These are phyloP conservation scores for Cucumis hystrix DNA, from an alignment of 306 rosid genomes.

Conservation along the genomic window DNA sequence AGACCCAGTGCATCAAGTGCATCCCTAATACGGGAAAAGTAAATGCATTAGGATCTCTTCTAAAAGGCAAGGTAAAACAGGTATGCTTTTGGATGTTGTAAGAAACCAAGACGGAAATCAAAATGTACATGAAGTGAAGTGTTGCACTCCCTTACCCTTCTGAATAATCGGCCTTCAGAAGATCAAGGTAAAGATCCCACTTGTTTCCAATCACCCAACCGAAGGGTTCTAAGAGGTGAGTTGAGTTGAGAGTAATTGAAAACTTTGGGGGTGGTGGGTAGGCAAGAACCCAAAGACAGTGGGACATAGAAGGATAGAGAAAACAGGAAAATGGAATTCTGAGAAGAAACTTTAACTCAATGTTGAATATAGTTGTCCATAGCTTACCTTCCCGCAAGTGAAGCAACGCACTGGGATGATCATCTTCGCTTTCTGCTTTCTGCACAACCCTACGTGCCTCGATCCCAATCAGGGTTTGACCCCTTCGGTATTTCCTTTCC, in stretches of 20 bases:
- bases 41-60: neutral
- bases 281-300: neutral
- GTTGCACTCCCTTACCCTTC: constrained; percentile 50
- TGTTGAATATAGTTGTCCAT: neutral
- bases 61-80: too few relatives aligned
- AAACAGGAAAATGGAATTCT: neutral
- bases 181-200: constrained; percentile 86
- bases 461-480: neutral
- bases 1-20: constrained; percentile 86
- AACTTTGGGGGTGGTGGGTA: too few relatives aligned
- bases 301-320: too few relatives aligned
- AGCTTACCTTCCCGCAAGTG: constrained; percentile 70
- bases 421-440: constrained; percentile 20
- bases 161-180: constrained; percentile 71
- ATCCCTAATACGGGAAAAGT: constrained; percentile 36
- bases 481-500: neutral
- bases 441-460: neutral
- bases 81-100: too few relatives aligned
- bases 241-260: too few relatives aligned
- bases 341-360: neutral
- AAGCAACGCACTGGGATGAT: constrained; percentile 82
- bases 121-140: neutral
- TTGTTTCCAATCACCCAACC: constrained; percentile 84
- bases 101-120: neutral
- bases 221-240: too few relatives aligned